These are phyloP conservation scores for Solanum lignicaule DNA, from an alignment of 257 asterid species.

Conservation along the genomic window DNA sequence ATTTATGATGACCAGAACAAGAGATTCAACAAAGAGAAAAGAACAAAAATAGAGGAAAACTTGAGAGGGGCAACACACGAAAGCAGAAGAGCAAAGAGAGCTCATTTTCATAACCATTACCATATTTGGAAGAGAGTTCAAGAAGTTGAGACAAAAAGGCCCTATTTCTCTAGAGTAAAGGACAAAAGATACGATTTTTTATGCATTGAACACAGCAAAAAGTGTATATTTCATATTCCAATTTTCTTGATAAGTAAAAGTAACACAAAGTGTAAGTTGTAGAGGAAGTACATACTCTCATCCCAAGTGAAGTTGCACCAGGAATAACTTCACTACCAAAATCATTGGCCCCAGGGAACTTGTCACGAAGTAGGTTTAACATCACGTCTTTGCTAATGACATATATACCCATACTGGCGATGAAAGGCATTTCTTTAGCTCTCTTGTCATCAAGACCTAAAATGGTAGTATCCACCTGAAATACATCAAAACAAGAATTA, in stretches of 20 bases:
- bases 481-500: neutral
- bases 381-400: slow-evolving; percentile 92
- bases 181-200: neutral
- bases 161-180: neutral
- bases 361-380: slow-evolving; percentile 57
- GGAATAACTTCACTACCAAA: slow-evolving; percentile 98
- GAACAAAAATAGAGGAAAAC: neutral
- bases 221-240: neutral
- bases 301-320: slow-evolving; percentile 81
- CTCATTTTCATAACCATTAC: neutral
- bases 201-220: neutral
- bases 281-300: slow-evolving; percentile 46
- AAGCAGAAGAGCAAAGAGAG: neutral
- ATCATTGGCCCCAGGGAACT: slow-evolving; percentile 91
- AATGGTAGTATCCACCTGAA: slow-evolving; percentile 88
- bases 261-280: neutral
- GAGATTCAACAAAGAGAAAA: neutral
- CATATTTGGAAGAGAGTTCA: neutral
- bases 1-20: neutral
- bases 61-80: neutral
- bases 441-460: slow-evolving; percentile 89
- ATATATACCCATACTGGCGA: slow-evolving; percentile 96
- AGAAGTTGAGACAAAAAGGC: neutral
- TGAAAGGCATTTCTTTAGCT: slow-evolving; percentile 91
- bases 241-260: neutral